Percentiles rank a stretch among this genome's conserved stretches.
phyloP scores from a whole-genome alignment of 768 basidiomycete species.

The Boletellus sp. region DNA sequence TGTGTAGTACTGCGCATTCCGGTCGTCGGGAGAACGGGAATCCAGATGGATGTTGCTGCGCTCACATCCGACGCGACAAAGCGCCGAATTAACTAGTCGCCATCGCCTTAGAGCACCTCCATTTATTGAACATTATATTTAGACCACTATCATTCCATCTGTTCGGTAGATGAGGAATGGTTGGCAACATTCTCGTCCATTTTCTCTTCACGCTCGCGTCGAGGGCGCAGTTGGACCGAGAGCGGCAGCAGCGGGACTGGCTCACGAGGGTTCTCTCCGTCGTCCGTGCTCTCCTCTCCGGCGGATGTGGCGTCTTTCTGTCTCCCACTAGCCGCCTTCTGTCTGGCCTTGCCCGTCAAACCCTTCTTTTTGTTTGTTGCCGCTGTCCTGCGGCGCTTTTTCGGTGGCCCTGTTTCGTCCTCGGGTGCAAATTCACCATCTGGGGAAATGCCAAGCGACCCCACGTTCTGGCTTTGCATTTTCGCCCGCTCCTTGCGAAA shows the following conservation, averaged over 20 bases:
- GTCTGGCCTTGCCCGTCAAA: constrained; percentile 1
- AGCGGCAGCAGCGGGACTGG: constrained; percentile 21
- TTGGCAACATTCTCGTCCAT: constrained; percentile 11
- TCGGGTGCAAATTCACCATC: constrained; percentile 28
- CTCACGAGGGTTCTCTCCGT: constrained; percentile 4
- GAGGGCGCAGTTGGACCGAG: constrained; percentile 38
- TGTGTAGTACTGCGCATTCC: too few relatives aligned
- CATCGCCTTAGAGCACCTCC: constrained; percentile 1
- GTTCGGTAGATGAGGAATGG: constrained; percentile 2
- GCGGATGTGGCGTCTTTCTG: constrained; percentile 1
- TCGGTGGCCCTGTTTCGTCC: constrained; percentile 24
- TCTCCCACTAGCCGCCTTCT: background rate
- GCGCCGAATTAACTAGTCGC: background rate
- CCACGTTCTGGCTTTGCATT: constrained; percentile 12
- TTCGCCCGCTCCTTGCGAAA: constrained; percentile 53
- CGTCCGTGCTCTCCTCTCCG: constrained; percentile 19
- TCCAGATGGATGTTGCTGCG: background rate
- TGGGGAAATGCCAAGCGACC: constrained; percentile 19
- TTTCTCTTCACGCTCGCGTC: constrained; percentile 34
- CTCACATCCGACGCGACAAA: background rate
- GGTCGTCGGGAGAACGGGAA: constrained; percentile 4
- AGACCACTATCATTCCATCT: constrained; percentile 2
- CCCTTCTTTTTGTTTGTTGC: constrained; percentile 12
- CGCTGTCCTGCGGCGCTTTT: constrained; percentile 32
- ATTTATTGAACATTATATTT: constrained; percentile 4